phyloP scores from a whole-genome alignment of 441 rosid species.

The California macrophylla region DNA sequence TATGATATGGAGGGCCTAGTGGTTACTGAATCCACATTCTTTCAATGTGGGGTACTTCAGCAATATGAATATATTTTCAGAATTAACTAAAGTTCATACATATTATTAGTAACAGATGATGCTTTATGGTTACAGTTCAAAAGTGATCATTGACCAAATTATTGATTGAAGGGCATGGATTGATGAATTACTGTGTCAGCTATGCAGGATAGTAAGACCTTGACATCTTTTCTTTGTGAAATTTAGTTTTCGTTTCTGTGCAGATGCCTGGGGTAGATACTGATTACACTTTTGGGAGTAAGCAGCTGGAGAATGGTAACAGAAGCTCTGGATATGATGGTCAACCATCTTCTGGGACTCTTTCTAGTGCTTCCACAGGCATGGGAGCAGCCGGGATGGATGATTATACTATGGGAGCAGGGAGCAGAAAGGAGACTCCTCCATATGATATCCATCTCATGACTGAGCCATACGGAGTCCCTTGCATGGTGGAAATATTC shows the following conservation, averaged over 20 bases:
- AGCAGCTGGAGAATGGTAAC: slow-evolving; percentile 53
- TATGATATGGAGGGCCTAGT: too few species aligned
- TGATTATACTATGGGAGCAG: slow-evolving; percentile 36
- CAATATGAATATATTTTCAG: neutral
- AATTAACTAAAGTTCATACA: neutral
- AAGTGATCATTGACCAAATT: neutral
- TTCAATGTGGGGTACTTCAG: too few species aligned
- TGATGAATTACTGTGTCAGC: neutral
- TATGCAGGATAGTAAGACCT: neutral
- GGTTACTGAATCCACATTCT: too few species aligned
- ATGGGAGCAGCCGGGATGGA: slow-evolving; percentile 34
- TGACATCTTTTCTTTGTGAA: neutral
- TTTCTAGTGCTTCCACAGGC: slow-evolving; percentile 35
- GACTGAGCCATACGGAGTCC: slow-evolving; percentile 75
- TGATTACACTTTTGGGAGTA: slow-evolving; percentile 43
- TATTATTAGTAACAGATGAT: neutral
- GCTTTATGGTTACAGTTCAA: neutral
- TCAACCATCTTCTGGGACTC: slow-evolving; percentile 33
- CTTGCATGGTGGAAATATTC: slow-evolving; percentile 88
- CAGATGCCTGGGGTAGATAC: slow-evolving; percentile 48
- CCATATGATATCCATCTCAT: slow-evolving; percentile 41
- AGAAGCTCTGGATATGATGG: slow-evolving; percentile 34
- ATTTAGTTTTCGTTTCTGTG: slow-evolving; percentile 21
- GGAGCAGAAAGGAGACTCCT: slow-evolving; percentile 35
- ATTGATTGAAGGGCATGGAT: neutral